Evolutionary conservation across 225 moss, liverwort and hornwort genomes (phyloP), one percentile per base, ranked within the genome.

Genomic region (Marchantia paleacea): DNA sequence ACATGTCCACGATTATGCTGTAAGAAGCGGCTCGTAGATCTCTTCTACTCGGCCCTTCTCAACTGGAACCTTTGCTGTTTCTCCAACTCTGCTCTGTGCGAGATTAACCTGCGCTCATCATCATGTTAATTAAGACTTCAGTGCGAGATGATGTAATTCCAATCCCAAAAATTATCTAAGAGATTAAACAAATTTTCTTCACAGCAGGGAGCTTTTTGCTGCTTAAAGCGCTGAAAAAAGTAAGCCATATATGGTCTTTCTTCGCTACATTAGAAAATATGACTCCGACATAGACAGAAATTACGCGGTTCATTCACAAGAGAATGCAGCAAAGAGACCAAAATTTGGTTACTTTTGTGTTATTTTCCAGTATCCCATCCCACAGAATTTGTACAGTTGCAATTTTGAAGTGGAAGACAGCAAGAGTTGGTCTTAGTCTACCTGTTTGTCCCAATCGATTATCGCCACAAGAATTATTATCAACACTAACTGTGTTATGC

Each of bases 361-460:
- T 39, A 39, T 5, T 39, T 39, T 39, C 5, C 39, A 5, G 39
- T 39, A 2, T 39, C 39, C 2, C 5, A 39, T 39, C 5, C 39
- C 39, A 39, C 39, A 39, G 2, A 39, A 2, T 39, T 39, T 39
- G 3, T 39, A 39, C 3, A 39, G 39, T 39, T 39, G 39, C 39
- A 39, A 39, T 5, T 39, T 39, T 2, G 39, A 39, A 39, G 39
- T 39, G 39, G 3, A 39, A 39, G n/a, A 61, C 13, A 19, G 20
- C 12, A 66, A 66, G 39, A 16, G 6, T 9, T 14, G 69, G 5
- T 69, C 29, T 67, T 2, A 67, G 28, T 67, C 5, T 55, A 74
- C 74, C 74, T 74, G 54, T 52, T 53, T 74, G 15, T 74, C 74
- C 74, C 74, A 74, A 24, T 74, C 55, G 55, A 55, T 74, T 2